Percentiles rank a stretch among this genome's conserved stretches.
Evolutionary conservation across 2,329 filamentous ascomycete species (phyloP).

Genomic region (Coleophoma eucalyptorum): DNA sequence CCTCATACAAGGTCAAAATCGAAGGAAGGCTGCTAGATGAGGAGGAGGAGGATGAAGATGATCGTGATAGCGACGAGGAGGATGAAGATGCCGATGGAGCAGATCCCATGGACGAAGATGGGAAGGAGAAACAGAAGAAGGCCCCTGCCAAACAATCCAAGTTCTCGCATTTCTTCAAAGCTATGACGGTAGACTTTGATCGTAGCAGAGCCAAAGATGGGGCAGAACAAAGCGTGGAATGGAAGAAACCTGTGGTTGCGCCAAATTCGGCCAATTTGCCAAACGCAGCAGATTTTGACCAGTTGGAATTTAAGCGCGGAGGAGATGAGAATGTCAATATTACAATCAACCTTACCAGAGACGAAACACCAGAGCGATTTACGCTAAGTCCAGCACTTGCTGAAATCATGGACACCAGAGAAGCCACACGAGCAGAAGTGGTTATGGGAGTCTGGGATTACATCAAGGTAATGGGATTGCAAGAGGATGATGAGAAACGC

Average conservation of each 20-base stretch:
- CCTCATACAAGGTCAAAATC: slow-evolving; percentile 86
- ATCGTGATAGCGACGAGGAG: slow-evolving; percentile 46
- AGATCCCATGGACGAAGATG: slow-evolving; percentile 60
- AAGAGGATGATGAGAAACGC: slow-evolving; percentile 93
- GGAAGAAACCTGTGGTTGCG: slow-evolving; percentile 72
- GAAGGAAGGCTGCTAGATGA: slow-evolving; percentile 81
- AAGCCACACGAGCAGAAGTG: slow-evolving; percentile 83
- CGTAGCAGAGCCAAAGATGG: slow-evolving; percentile 53
- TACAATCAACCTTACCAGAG: slow-evolving; percentile 78
- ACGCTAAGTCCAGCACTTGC: slow-evolving; percentile 74
- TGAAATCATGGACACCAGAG: slow-evolving; percentile 79
- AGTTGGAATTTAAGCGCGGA: slow-evolving; percentile 84
- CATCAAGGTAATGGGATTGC: slow-evolving; percentile 76
- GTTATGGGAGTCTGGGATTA: slow-evolving; percentile 96
- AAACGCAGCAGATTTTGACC: slow-evolving; percentile 77
- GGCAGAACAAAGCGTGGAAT: slow-evolving; percentile 64
- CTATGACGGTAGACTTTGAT: slow-evolving; percentile 73
- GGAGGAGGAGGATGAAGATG: slow-evolving; percentile 48
- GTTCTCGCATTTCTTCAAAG: slow-evolving; percentile 78
- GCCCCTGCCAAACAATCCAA: slow-evolving; percentile 45
- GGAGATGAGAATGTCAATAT: slow-evolving; percentile 92
- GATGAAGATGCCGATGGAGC: slow-evolving; percentile 36
- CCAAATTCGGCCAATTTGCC: slow-evolving; percentile 44
- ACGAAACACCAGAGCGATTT: slow-evolving; percentile 84
- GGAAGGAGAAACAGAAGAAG: slow-evolving; percentile 33